Base-by-base conservation (phyloP, 2,329 filamentous ascomycete species). In the Aspergillus sp. region DNA sequence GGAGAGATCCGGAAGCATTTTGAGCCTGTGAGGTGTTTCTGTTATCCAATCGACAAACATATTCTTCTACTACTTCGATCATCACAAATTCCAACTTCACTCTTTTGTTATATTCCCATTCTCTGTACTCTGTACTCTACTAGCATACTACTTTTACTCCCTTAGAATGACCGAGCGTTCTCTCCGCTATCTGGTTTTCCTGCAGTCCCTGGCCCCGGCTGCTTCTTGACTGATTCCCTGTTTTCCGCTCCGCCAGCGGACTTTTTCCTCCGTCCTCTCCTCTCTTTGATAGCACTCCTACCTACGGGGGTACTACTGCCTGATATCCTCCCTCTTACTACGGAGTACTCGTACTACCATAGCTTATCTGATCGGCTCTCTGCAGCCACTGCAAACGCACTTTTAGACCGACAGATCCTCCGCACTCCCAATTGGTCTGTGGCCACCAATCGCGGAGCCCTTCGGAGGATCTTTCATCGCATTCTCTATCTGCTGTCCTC, bases 101-200 rank as follows among this genome's bases (percentile, higher is more conserved):
- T 4, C n/a, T 19, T 10, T 7, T 3, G 2, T 17, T n/a, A 6
- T n/a, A 19, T 19, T 19, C 17, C 17, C 17, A 19, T 19, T 19
- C 17, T 19, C 17, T 19, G 17, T 19, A 19, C n/a, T 19, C 33
- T n/a, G 9, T 32, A 39, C 27, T 33, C 22, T 44, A 46, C 35
- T 35, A 12, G 45, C 13, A 41, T 47, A 25, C 20, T 44, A 10
- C 20, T 39, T 41, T 39, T 37, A 22, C 25, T 30, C 37, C 25
- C 17, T 22, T 33, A 57, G 60, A 55, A 64, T 64, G 61, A 64
- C 61, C 48, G 59, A 60, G 55, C 56, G 55, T 46, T 57, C 60
- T 15, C 60, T 58, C 49, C 52, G 54, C 9, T 54, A 63, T 57
- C 55, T 62, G 41, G 58, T 63, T 41, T 50, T 63, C 47, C 46